These are phyloP conservation scores for Saturnispora dispora DNA, from an alignment of 805 yeast species.

Conservation along the genomic window DNA sequence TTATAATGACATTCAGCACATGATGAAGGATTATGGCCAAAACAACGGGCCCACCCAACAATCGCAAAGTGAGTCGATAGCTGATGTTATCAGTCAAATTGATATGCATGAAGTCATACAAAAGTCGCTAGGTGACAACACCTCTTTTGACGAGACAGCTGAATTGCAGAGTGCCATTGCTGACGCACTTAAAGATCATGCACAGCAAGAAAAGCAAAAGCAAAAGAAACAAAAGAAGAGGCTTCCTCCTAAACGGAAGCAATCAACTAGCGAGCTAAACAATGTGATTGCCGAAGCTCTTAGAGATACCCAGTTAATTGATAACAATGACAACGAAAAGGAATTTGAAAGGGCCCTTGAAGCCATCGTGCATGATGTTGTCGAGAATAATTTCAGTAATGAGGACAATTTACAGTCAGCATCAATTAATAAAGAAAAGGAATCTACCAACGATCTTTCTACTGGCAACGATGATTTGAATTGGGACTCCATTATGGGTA, in stretches of 20 bases:
- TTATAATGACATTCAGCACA: constrained; percentile 9
- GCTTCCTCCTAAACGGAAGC: background rate
- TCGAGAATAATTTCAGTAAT: constrained; percentile 23
- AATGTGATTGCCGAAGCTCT: constrained; percentile 22
- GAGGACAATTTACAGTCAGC: constrained; percentile 11
- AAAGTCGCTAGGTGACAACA: constrained; percentile 14
- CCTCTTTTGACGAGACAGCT: constrained; percentile 12
- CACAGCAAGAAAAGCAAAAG: constrained; percentile 4
- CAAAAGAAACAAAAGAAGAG: background rate
- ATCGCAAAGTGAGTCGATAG: constrained; percentile 2
- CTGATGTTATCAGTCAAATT: constrained; percentile 10
- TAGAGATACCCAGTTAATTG: constrained; percentile 8
- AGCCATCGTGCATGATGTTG: constrained; percentile 48
- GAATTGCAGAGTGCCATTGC: constrained; percentile 23
- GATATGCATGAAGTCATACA: constrained; percentile 15
- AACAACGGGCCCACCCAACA: background rate
- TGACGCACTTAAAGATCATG: constrained; percentile 18
- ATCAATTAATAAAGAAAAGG: constrained; percentile 7
- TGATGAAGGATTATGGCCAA: background rate
- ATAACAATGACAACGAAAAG: constrained; percentile 18
- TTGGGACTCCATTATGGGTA: constrained; percentile 64
- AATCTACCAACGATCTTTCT: background rate
- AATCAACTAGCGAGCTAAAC: constrained; percentile 11
- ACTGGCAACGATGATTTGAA: constrained; percentile 21
- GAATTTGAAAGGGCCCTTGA: constrained; percentile 46